Evolutionary conservation across 768 basidiomycete species (phyloP), one percentile per base, ranked within the genome.

Genomic region (Chiua virens): DNA sequence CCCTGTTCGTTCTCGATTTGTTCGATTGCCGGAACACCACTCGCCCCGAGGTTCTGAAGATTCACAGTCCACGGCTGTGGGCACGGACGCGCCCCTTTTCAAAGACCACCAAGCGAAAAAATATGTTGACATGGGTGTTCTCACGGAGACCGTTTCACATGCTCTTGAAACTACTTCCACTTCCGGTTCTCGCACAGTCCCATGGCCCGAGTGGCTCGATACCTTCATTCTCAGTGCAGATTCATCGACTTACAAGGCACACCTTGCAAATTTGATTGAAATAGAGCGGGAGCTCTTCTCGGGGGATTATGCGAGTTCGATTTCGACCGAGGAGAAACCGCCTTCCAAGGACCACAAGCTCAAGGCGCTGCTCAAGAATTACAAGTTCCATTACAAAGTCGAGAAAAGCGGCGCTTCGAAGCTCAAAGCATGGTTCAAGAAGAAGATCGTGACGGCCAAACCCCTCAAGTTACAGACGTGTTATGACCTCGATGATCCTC

Each of bases 361-460:
- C 13, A 76, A 75, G 55, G 70, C 70, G 15, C 65, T 76, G 28
- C 53, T 75, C 51, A 79, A 75, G 58, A 74, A 70, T 40, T 71
- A 75, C 60, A 75, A 72, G 42, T 69, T 74, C 34, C 50, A 67
- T 40, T 39, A 62, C 28, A 69, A 71, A 55, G 42, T 46, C 14
- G 68, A 69, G 45, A 63, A 62, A 18, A 62, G 71, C 15, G 74
- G 77, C 14, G 69, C 79, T 5, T 74, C 78, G 41, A 80, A 75
- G 55, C 62, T 87, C 40, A 85, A 80, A 56, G 74, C 79, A 5
- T 87, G 86, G 86, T 67, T 83, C 60, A 82, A 77, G 68, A 80
- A 79, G 55, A 85, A 85, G 54, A 72, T 86, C 25, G 57, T 69
- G 8, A 62, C 70, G 3, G 72, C 74, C 21, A 73, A 72, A n/a